Base-by-base conservation (phyloP, 441 rosid genomes). In the Pelargonium citronellum region DNA sequence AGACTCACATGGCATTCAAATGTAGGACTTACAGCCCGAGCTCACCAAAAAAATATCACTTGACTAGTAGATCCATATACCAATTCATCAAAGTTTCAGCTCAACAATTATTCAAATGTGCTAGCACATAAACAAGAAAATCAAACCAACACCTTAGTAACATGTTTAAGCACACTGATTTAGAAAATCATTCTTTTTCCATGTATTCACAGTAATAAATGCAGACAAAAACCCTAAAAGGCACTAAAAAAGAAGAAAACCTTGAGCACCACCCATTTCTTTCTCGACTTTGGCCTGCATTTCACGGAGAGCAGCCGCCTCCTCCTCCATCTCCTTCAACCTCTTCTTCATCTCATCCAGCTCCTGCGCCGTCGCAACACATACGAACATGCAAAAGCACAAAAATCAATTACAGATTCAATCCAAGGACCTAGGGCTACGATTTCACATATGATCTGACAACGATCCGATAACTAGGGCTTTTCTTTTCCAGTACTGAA, bases 261-360 rank as follows among this genome's bases (percentile, higher is more conserved):
- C 97, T 89, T 85, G 95, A 69, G 73, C 91, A 41, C 87, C 86
- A 58, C 97, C 98, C 96, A 93, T 93, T 64, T 93, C 98, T 72
- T 91, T 89, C 90, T 93, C 96, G 30, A 88, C 98, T 76, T 94
- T 94, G 55, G 93, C 95, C 77, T 94, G 97, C 93, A 94, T 94
- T 84, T 89, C 98, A 20, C 98, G 93, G 27, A 94, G 89, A 75
- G 97, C 97, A 10, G 93, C 95, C 15, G 97, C 97, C 70, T 91
- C 97, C 75, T 89, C 98, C 73, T 93, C 98, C 86, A 91, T 93
- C 80, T 91, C 98, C 79, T 89, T 91, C 82, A 93, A 77, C 61
- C 98, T 83, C 72, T 83, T 91, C 87, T 93, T 89, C 98, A 91
- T 89, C 82, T 91, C 96, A 74, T 91, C 93, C 70, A 93, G 77